Evolutionary conservation across 495 filamentous ascomycete genomes (phyloP).

Genomic region (Daldinia bambusicola): DNA sequence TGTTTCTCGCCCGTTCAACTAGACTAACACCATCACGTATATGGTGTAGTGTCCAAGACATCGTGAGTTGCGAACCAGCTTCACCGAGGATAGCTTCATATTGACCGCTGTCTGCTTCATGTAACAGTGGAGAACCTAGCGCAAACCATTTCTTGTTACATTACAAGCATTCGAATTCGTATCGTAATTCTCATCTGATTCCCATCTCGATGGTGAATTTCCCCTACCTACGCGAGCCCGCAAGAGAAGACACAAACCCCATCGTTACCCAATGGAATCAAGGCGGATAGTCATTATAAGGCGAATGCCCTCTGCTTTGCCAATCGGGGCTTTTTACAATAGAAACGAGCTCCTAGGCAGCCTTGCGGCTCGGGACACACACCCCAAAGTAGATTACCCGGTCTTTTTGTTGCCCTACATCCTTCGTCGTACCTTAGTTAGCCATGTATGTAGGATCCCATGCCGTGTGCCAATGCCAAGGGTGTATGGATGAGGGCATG

Average conservation of each 20-base stretch:
- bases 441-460: not conserved
- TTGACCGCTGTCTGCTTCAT: slow-evolving; percentile 1
- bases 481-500: not conserved
- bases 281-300: not conserved
- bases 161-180: not conserved
- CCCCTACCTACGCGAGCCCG: not conserved
- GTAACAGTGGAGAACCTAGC: not conserved
- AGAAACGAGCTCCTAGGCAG: not conserved
- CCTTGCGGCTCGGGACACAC: not conserved
- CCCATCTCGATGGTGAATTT: not conserved
- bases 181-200: not conserved
- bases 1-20: not conserved
- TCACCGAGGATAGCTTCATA: slow-evolving; percentile 1
- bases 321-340: not conserved
- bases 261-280: not conserved
- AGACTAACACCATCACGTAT: not conserved
- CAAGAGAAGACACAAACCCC: not conserved
- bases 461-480: not conserved
- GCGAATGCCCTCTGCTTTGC: not conserved
- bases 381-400: not conserved
- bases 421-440: no score
- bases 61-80: not conserved
- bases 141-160: not conserved
- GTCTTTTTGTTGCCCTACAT: not conserved
- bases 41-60: not conserved